Conservation (phyloP, 768 basidiomycete genomes). For the Sistotremastrum niveocremeum region DNA sequence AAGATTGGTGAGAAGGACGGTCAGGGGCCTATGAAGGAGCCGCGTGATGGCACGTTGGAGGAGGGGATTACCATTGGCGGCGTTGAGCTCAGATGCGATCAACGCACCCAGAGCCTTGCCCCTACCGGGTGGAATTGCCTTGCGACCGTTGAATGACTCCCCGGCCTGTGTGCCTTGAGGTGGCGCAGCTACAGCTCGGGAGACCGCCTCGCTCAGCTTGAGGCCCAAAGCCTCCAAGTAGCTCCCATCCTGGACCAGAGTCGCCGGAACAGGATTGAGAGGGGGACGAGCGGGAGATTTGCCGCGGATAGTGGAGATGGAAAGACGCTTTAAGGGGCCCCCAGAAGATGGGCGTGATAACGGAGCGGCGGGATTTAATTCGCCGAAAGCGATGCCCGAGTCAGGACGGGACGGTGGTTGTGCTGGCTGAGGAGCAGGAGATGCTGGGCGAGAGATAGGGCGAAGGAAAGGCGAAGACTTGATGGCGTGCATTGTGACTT, state of each 20-base stretch:
- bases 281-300: conserved; percentile 32
- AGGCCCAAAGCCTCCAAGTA: conserved; percentile 66
- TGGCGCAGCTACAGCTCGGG: conserved; percentile 59
- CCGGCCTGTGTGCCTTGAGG: conserved; percentile 33
- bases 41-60: conserved; percentile 58
- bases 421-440: conserved; percentile 31
- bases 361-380: conserved; percentile 26
- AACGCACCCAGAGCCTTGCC: conserved; percentile 52
- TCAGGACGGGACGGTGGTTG: conserved; percentile 22
- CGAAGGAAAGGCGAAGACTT: conserved; percentile 57
- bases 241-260: conserved; percentile 62
- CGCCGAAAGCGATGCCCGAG: conserved; percentile 21
- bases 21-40: conserved; percentile 61
- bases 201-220: conserved; percentile 71
- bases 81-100: conserved; percentile 57
- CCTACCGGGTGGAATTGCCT: conserved; percentile 62
- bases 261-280: conserved; percentile 22
- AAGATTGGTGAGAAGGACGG: conserved; percentile 57
- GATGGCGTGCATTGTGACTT: conserved; percentile 43
- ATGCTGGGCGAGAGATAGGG: conserved; percentile 47
- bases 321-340: conserved; percentile 41
- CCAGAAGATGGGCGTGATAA: conserved; percentile 3
- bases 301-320: conserved; percentile 45
- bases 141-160: conserved; percentile 51
- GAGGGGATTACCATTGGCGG: conserved; percentile 48